These are phyloP conservation scores for Blastocrithidia nonstop DNA, from an alignment of 208 protist species.

Conservation along the genomic window DNA sequence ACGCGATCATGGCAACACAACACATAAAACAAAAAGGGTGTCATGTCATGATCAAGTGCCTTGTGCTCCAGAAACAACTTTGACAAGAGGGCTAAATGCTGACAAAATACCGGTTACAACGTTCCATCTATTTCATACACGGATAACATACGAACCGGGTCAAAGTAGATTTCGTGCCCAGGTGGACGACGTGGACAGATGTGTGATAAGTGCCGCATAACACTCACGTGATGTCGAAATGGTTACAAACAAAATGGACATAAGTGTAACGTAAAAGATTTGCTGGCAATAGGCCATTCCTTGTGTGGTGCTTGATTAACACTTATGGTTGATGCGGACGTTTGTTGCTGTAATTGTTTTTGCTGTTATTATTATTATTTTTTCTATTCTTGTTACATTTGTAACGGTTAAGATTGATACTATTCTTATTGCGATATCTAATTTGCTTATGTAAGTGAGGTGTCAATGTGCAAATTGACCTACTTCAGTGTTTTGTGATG, in stretches of 20 bases:
- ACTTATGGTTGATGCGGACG: background rate
- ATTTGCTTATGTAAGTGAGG: no score
- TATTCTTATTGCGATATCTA: conserved; percentile 2
- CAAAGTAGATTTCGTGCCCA: conserved; percentile 78
- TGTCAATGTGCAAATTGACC: no score
- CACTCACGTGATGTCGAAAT: conserved; percentile 70
- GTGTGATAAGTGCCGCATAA: conserved; percentile 66
- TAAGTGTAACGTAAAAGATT: conserved; percentile 85
- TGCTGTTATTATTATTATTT: conserved; percentile 4
- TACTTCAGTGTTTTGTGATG: conserved; percentile 30
- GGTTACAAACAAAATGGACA: conserved; percentile 97
- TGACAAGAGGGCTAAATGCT: conserved; percentile 97
- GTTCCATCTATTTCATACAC: conserved; percentile 96
- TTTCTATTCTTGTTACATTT: background rate
- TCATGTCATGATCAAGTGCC: conserved; percentile 98
- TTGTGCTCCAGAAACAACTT: conserved; percentile 99
- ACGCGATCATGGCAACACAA: conserved; percentile 87
- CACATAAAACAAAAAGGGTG: conserved; percentile 98
- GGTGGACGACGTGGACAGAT: conserved; percentile 84
- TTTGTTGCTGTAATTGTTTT: background rate
- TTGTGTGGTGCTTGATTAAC: background rate
- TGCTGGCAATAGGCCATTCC: conserved; percentile 15
- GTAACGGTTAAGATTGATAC: background rate
- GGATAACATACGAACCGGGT: conserved; percentile 70
- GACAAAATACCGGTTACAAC: conserved; percentile 93